Evolutionary conservation across 441 rosid genomes (phyloP), one percentile per base, ranked within the genome.

Genomic region (Viola pubescens): DNA sequence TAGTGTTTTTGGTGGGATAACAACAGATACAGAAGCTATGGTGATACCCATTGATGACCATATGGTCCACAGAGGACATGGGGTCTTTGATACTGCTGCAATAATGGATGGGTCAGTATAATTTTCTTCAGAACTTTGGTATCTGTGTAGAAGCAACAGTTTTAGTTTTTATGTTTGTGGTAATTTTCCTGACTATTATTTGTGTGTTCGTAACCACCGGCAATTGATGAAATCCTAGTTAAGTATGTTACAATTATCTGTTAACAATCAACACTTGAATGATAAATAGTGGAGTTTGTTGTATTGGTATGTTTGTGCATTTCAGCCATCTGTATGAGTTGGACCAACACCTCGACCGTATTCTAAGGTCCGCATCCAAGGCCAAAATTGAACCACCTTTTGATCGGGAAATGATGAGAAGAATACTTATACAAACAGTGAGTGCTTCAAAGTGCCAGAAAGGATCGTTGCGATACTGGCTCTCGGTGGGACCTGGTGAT

Each of bases 11-110:
- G 87, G 87, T 9, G 95, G 98, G 12, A 89, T 84, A 51, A 72
- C 79, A 49, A 83, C 91, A 0, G 95, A 89, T 67, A 84, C 82
- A 19, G 73, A 82, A 37, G 95, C 87, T 3, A 91, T 89, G 98
- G 80, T 82, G 66, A 75, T 91, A 65, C 98, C 98, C 48, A 60
- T 89, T 63, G 95, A 91, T 72, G 98, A 89, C 48, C 97, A 89
- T 71, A 85, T 89, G 94, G 94, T 89, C 57, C 98, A 89, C 71
- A 75, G 98, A 60, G 97, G 97, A 16, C 97, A 89, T 54, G 97
- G 97, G 16, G 90, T 91, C 70, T 91, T 91, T 61, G 98, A 91
- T 69, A 89, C 98, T 38, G 86, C 95, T 14, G 85, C 83, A 4
- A 85, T 89, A 62, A 39, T 80, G 60, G 79, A 89, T 11, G 95